These are phyloP conservation scores for Ustulina deusta DNA, from an alignment of 2,329 filamentous ascomycete species.

Conservation along the genomic window DNA sequence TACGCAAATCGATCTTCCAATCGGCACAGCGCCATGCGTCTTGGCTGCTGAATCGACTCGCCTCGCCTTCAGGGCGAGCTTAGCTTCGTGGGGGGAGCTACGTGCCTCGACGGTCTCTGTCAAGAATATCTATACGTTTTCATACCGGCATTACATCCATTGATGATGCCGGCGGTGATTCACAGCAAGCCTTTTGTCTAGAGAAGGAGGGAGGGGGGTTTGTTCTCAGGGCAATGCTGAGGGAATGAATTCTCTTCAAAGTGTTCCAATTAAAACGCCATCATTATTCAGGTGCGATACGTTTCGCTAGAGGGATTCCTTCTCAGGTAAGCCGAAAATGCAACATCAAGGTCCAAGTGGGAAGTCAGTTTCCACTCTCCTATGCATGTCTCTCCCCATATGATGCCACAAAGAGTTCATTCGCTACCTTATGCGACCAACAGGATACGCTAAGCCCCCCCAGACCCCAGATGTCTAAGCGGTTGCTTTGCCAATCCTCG, in stretches of 20 bases:
- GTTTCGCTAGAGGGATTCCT: background rate
- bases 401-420: conserved; percentile 6
- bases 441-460: background rate
- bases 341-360: background rate
- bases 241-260: background rate
- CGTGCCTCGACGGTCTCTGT: background rate
- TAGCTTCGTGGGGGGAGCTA: background rate
- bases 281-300: background rate
- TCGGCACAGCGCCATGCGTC: conserved; percentile 31
- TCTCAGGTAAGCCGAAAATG: background rate
- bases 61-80: background rate
- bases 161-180: background rate
- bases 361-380: conserved; percentile 4
- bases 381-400: conserved; percentile 26
- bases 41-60: conserved; percentile 1
- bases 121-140: background rate
- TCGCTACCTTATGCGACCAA: background rate
- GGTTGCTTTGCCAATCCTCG: conserved; percentile 1
- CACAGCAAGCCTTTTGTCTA: background rate
- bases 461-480: background rate
- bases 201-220: too few relatives aligned
- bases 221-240: background rate
- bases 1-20: conserved; percentile 30
- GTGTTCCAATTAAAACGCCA: background rate
- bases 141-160: background rate